These are phyloP conservation scores for Didymella glomerata DNA, from an alignment of 2,329 filamentous ascomycete genomes.

Conservation along the genomic window DNA sequence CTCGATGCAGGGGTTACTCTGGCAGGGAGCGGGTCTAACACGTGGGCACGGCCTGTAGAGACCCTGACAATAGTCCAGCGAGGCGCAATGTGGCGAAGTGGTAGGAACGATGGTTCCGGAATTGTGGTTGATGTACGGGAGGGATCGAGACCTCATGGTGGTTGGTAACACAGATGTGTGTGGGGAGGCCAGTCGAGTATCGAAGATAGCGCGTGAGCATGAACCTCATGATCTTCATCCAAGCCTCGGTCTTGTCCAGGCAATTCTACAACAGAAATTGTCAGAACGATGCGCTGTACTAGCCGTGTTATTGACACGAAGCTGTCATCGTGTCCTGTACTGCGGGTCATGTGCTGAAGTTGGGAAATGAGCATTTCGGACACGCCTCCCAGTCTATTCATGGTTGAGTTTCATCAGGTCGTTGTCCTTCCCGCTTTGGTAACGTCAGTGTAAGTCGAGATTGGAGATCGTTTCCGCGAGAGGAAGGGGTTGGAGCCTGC, in stretches of 20 bases:
- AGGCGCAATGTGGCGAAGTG: constrained; percentile 17
- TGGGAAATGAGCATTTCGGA: constrained; percentile 17
- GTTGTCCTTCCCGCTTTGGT: constrained; percentile 20
- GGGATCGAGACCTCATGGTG: constrained; percentile 11
- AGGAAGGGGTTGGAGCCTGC: constrained; percentile 14
- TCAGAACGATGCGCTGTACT: constrained; percentile 2
- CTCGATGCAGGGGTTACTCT: constrained; percentile 13
- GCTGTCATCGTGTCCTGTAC: background rate
- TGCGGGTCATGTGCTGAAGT: constrained; percentile 6
- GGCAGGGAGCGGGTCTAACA: constrained; percentile 17
- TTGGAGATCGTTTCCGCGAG: constrained; percentile 14
- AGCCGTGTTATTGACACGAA: background rate
- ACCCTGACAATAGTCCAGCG: constrained; percentile 12
- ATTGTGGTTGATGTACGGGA: constrained; percentile 21
- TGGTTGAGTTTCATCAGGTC: constrained; percentile 3
- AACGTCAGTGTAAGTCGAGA: constrained; percentile 18
- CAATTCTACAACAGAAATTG: constrained; percentile 6
- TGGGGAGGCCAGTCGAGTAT: constrained; percentile 10
- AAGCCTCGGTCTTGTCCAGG: background rate
- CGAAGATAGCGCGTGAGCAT: background rate
- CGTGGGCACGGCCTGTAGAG: constrained; percentile 17
- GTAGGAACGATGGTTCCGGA: constrained; percentile 19
- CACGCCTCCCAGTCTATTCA: constrained; percentile 9
- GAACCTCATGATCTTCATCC: background rate
- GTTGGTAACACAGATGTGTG: constrained; percentile 10